Evolutionary conservation across 2,329 filamentous ascomycete species (phyloP).

Genomic region (Pseudodiploospora longispora): DNA sequence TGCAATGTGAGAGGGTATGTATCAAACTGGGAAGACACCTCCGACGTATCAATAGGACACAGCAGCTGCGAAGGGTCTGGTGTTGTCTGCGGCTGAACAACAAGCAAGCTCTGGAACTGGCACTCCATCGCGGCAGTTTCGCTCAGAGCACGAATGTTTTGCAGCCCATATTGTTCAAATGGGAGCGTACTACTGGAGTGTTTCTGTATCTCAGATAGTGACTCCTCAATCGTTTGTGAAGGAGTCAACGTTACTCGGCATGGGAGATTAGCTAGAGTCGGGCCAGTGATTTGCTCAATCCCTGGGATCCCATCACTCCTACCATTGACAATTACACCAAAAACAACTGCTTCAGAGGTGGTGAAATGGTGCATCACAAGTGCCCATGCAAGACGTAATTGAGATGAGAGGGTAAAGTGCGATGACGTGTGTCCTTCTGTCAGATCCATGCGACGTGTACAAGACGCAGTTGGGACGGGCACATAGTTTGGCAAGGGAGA

Average conservation of each 20-base stretch:
- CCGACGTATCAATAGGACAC: too few relatives aligned
- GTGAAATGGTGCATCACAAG: neutral
- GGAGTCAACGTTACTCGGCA: neutral
- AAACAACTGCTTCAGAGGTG: neutral
- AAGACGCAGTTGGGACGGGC: neutral
- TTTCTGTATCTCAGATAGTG: neutral
- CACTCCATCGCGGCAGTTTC: neutral
- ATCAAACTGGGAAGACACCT: too few relatives aligned
- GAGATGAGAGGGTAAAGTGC: neutral
- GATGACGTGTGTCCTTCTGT: neutral
- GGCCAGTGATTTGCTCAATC: neutral
- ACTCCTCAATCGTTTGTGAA: neutral
- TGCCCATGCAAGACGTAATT: neutral
- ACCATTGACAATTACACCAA: neutral
- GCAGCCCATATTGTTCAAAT: neutral
- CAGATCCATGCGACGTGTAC: neutral
- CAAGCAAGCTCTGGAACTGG: neutral
- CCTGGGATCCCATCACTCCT: neutral
- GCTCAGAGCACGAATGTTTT: neutral
- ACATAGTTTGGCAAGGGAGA: neutral
- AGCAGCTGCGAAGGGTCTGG: neutral
- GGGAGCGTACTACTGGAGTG: neutral
- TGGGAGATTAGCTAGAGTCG: neutral
- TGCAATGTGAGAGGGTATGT: too few relatives aligned
- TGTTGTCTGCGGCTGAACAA: neutral